Evolutionary conservation across 208 protist genomes (phyloP).

Genomic region (Angomonas ambiguus): DNA sequence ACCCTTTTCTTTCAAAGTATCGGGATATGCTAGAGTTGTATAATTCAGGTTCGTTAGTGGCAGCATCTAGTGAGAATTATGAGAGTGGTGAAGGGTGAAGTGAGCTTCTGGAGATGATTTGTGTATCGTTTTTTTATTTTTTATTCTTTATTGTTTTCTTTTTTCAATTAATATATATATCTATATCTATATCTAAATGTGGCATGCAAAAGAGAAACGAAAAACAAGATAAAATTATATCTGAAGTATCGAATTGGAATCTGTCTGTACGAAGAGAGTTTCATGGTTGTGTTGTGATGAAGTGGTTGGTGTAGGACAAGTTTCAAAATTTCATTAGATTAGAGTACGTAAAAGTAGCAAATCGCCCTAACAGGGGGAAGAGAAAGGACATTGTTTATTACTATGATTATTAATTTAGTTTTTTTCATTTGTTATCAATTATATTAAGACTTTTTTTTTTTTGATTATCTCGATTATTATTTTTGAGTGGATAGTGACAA

Average conservation of each 20-base stretch:
- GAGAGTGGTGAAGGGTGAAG: too few relatives aligned
- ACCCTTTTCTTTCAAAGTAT: slow-evolving; percentile 38
- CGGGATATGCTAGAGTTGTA: not conserved
- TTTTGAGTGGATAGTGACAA: not conserved
- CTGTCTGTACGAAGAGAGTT: not conserved
- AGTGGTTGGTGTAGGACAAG: not conserved
- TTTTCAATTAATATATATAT: too few relatives aligned
- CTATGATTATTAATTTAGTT: not conserved
- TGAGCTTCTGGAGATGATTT: too few relatives aligned
- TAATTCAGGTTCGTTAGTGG: too few relatives aligned
- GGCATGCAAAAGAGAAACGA: too few relatives aligned
- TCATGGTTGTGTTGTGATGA: not conserved
- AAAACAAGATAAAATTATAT: too few relatives aligned
- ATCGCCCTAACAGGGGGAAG: too few relatives aligned
- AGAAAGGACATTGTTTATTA: not conserved
- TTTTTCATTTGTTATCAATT: slow-evolving; percentile 4
- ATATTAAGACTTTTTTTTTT: not conserved
- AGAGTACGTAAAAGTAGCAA: too few relatives aligned
- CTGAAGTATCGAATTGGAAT: too few relatives aligned
- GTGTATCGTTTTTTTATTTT: too few relatives aligned
- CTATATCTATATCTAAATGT: too few relatives aligned
- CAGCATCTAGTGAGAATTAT: too few relatives aligned
- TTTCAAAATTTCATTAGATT: not conserved
- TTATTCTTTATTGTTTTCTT: not conserved
- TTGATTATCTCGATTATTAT: not conserved